Evolutionary conservation across 164 flowering plant genomes (phyloP).

Genomic region (Nymphaea colorata): DNA sequence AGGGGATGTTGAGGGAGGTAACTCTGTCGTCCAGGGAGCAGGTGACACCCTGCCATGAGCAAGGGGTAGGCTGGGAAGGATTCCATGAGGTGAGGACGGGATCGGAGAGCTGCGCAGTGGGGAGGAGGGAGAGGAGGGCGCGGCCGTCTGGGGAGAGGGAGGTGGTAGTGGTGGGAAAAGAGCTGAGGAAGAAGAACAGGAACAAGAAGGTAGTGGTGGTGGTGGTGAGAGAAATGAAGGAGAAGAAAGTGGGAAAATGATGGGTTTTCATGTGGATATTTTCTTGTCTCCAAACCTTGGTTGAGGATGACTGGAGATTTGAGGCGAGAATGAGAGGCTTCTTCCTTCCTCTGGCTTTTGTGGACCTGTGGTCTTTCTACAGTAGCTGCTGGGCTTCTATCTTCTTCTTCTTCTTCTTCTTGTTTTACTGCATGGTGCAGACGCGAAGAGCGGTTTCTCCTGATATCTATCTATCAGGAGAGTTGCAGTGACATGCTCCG

Average conservation of each 20-base stretch:
- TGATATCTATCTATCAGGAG: not conserved
- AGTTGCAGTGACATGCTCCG: not conserved
- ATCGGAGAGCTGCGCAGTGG: constrained; percentile 28
- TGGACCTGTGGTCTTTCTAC: not conserved
- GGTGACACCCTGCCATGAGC: constrained; percentile 88
- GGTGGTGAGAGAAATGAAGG: not conserved
- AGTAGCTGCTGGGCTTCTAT: too few species aligned
- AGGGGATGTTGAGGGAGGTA: constrained; percentile 70
- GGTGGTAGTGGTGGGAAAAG: constrained; percentile 5
- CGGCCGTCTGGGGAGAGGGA: constrained; percentile 74
- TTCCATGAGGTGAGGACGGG: constrained; percentile 70
- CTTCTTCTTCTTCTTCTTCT: too few species aligned
- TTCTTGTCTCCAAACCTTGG: not conserved
- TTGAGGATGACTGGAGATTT: not conserved
- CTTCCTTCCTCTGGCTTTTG: constrained; percentile 19
- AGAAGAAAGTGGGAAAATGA: constrained; percentile 2
- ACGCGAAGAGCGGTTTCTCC: not conserved
- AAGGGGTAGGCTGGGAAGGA: constrained; percentile 62
- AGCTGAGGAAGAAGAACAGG: constrained; percentile 15
- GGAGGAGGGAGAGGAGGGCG: constrained; percentile 69
- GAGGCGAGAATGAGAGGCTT: not conserved
- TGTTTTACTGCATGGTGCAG: too few species aligned
- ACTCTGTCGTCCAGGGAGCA: constrained; percentile 77
- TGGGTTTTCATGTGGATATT: not conserved
- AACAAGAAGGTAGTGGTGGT: not conserved